These are phyloP conservation scores for Coemansia aciculifera DNA, from an alignment of 192 early-diverging fungal species.

Conservation along the genomic window DNA sequence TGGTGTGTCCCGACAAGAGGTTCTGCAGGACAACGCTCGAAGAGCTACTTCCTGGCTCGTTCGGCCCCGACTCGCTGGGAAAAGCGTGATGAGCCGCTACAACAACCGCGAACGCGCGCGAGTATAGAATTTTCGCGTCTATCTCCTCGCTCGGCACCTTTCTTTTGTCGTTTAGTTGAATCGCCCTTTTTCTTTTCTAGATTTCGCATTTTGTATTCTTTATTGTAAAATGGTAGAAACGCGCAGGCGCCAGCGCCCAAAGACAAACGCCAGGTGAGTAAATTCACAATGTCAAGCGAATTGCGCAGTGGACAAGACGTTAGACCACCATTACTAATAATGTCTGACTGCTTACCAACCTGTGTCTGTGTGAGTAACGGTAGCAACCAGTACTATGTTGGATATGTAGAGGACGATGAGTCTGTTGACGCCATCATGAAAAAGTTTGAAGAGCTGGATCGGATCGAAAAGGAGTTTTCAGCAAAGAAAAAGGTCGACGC, in stretches of 20 bases:
- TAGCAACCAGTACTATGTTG: conserved; percentile 78
- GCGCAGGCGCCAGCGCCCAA: conserved; percentile 45
- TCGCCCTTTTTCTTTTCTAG: not conserved
- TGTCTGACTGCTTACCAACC: not conserved
- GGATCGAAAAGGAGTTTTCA: conserved; percentile 80
- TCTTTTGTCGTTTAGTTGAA: not conserved
- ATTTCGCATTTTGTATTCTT: conserved; percentile 3
- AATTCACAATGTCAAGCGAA: not conserved
- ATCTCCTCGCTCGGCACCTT: not conserved
- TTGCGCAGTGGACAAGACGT: not conserved
- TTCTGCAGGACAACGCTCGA: conserved; percentile 54
- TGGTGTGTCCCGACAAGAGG: conserved; percentile 59
- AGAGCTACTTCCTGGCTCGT: conserved; percentile 69
- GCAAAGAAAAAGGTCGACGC: conserved; percentile 33
- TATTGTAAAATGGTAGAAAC: conserved; percentile 48
- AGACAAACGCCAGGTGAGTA: conserved; percentile 48
- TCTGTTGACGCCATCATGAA: conserved; percentile 97
- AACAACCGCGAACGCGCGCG: not conserved
- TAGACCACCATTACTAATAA: not conserved
- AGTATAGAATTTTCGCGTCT: not conserved
- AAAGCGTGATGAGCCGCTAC: conserved; percentile 11
- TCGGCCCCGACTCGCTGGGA: conserved; percentile 64
- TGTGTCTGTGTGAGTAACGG: not conserved
- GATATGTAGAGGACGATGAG: conserved; percentile 96
- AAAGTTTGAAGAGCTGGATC: conserved; percentile 95